Evolutionary conservation across 2,329 filamentous ascomycete species (phyloP).

Genomic region (Aspergillus carbonarius): DNA sequence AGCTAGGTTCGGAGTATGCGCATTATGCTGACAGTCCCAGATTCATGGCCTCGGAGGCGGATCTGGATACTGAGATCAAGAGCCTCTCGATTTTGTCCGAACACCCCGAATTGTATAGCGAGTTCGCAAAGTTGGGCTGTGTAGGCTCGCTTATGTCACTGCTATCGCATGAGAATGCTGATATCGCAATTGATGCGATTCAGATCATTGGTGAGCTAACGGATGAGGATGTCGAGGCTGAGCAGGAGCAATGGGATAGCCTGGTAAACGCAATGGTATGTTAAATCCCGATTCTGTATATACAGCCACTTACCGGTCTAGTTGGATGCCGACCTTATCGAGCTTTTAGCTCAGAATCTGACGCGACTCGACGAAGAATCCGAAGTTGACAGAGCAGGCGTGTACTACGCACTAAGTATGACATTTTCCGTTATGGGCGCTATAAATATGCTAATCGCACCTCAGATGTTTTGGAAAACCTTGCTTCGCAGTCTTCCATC

Average conservation of each 20-base stretch:
- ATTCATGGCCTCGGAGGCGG: slow-evolving; percentile 81
- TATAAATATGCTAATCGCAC: slow-evolving; percentile 14
- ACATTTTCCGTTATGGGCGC: neutral
- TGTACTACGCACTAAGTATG: slow-evolving; percentile 75
- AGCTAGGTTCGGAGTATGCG: neutral
- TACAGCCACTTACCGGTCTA: slow-evolving; percentile 23
- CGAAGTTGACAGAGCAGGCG: slow-evolving; percentile 73
- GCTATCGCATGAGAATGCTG: slow-evolving; percentile 91
- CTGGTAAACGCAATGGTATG: slow-evolving; percentile 64
- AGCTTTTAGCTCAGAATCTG: slow-evolving; percentile 58
- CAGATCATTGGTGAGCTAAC: slow-evolving; percentile 89
- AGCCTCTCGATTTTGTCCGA: slow-evolving; percentile 81
- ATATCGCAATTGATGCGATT: slow-evolving; percentile 88
- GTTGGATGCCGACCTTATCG: slow-evolving; percentile 45
- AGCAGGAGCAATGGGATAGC: slow-evolving; percentile 75
- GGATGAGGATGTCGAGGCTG: slow-evolving; percentile 84
- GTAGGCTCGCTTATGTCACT: slow-evolving; percentile 73
- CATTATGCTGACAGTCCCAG: slow-evolving; percentile 29
- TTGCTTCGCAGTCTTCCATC: slow-evolving; percentile 69
- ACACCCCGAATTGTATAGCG: slow-evolving; percentile 76
- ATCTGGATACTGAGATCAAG: slow-evolving; percentile 86
- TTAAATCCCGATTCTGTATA: too few species aligned
- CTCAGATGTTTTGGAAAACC: slow-evolving; percentile 72
- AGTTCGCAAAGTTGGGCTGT: slow-evolving; percentile 74
- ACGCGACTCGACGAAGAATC: slow-evolving; percentile 71